These are phyloP conservation scores for Hypoxylon lenormandii DNA, from an alignment of 495 filamentous ascomycete genomes.

Conservation along the genomic window DNA sequence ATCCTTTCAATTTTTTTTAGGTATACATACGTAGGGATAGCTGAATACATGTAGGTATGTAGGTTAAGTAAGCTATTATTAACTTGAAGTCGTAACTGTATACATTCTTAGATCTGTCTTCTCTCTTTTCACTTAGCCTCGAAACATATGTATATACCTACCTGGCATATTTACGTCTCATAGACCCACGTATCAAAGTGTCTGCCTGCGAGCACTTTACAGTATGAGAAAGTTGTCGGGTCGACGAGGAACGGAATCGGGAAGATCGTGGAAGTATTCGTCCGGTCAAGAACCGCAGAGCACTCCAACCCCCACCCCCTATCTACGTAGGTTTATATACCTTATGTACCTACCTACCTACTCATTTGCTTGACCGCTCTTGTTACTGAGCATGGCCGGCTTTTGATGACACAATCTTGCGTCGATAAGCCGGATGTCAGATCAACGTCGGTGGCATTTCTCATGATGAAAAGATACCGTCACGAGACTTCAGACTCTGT, in stretches of 20 bases:
- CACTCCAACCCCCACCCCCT: conserved; percentile 38
- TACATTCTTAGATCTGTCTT: neutral
- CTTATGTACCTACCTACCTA: conserved; percentile 16
- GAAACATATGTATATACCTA: neutral
- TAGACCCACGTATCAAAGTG: conserved; percentile 10
- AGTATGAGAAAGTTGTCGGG: conserved; percentile 10
- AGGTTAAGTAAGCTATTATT: no score
- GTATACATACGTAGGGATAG: neutral
- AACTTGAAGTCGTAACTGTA: neutral
- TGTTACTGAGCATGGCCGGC: conserved; percentile 29
- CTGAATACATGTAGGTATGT: neutral
- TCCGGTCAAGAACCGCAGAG: conserved; percentile 30
- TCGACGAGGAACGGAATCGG: conserved; percentile 28
- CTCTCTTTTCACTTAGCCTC: neutral
- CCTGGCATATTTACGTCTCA: neutral
- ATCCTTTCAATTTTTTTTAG: neutral
- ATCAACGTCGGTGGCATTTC: conserved; percentile 16
- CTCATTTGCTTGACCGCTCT: conserved; percentile 45
- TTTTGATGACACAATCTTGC: conserved; percentile 42
- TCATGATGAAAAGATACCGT: conserved; percentile 11
- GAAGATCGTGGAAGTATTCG: conserved; percentile 42
- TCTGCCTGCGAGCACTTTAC: conserved; percentile 13
- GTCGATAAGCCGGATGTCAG: conserved; percentile 26
- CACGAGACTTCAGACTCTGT: neutral
- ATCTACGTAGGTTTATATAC: conserved; percentile 36